Conservation (phyloP, 257 asterid species). For the Verbena officinalis region DNA sequence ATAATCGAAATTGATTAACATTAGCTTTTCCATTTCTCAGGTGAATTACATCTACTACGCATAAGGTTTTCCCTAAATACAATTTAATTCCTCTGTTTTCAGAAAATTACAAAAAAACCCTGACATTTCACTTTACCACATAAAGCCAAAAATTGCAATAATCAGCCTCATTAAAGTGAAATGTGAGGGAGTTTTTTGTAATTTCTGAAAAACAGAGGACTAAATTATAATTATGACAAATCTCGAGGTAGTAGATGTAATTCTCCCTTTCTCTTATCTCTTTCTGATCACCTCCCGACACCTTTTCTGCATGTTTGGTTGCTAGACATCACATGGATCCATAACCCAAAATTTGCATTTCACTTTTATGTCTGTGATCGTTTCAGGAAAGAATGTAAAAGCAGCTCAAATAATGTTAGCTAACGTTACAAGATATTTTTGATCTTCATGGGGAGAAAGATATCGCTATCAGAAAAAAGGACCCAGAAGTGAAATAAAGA, state of each 20-base stretch:
- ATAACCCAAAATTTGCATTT: conserved; percentile 5
- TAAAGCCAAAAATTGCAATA: too few species aligned
- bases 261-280: conserved; percentile 19
- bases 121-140: too few species aligned
- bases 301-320: not conserved
- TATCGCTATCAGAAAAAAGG: conserved; percentile 17
- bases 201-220: too few species aligned
- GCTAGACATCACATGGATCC: not conserved
- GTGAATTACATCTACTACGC: too few species aligned
- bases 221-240: too few species aligned
- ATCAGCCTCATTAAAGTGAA: too few species aligned
- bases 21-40: too few species aligned
- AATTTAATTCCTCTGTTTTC: too few species aligned
- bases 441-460: conserved; percentile 19
- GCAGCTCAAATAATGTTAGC: conserved; percentile 23
- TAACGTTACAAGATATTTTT: conserved; percentile 26
- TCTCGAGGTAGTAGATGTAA: too few species aligned
- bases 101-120: too few species aligned
- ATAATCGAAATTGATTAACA: conserved; percentile 9
- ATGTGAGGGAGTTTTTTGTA: too few species aligned
- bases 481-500: conserved; percentile 12
- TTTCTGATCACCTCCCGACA: not conserved
- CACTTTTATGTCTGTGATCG: not conserved
- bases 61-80: too few species aligned
- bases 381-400: conserved; percentile 29